These are phyloP conservation scores for Fraxinus latifolia DNA, from an alignment of 305 asterid genomes.

Conservation along the genomic window DNA sequence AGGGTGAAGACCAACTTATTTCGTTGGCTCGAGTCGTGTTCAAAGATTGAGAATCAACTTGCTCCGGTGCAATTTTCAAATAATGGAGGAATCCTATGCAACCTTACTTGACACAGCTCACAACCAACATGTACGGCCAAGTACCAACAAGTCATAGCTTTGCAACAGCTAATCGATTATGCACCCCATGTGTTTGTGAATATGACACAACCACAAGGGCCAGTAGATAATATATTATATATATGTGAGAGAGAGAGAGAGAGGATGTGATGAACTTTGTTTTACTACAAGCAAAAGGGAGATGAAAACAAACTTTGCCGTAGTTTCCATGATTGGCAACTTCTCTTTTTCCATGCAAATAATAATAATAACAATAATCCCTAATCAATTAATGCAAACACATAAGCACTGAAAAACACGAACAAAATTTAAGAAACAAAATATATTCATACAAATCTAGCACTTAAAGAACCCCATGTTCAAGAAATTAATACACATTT, in stretches of 20 bases:
- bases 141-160: background rate
- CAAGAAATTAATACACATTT: background rate
- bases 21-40: background rate
- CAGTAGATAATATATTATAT: too few relatives aligned
- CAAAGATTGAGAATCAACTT: background rate
- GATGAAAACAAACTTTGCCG: background rate
- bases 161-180: background rate
- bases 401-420: background rate
- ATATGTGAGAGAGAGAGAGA: background rate
- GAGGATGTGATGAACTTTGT: background rate
- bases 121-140: background rate
- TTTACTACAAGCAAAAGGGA: background rate
- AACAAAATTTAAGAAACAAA: background rate
- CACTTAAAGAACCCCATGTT: background rate
- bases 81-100: background rate
- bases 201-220: background rate
- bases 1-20: background rate
- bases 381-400: background rate
- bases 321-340: background rate
- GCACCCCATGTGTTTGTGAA: background rate
- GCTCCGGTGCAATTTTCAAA: background rate
- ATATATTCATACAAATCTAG: background rate
- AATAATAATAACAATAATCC: too few relatives aligned
- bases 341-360: background rate
- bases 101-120: background rate